phyloP scores from a whole-genome alignment of 192 early-diverging fungal genomes.

The Paraglomus occultum region DNA sequence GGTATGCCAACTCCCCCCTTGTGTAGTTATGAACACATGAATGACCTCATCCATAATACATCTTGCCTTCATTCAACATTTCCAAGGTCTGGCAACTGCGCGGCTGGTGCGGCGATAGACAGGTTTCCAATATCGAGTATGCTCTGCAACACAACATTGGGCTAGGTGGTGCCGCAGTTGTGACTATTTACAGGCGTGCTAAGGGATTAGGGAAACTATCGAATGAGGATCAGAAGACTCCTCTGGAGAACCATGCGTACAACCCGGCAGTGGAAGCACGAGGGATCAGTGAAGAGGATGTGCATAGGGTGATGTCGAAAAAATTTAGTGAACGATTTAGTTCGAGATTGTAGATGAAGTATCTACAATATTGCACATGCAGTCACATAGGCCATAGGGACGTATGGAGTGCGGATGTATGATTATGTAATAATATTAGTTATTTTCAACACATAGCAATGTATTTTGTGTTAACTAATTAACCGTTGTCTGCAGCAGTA shows the following conservation, averaged over 20 bases:
- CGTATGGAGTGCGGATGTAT: too few species aligned
- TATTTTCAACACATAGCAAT: too few species aligned
- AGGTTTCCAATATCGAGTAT: constrained; percentile 61
- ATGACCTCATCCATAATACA: neutral
- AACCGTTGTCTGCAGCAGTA: too few species aligned
- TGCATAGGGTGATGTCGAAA: constrained; percentile 31
- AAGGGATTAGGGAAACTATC: constrained; percentile 28
- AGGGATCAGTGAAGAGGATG: constrained; percentile 53
- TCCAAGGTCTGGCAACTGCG: constrained; percentile 58
- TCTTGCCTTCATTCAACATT: too few species aligned
- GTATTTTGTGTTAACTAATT: too few species aligned
- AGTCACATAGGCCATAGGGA: too few species aligned
- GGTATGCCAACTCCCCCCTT: constrained; percentile 15
- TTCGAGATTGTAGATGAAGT: too few species aligned
- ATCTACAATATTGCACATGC: too few species aligned
- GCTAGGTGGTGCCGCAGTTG: constrained; percentile 70
- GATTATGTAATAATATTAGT: too few species aligned
- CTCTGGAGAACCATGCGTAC: constrained; percentile 46
- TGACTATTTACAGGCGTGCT: constrained; percentile 60
- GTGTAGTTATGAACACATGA: neutral
- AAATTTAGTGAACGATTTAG: constrained; percentile 1
- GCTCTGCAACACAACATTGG: constrained; percentile 76
- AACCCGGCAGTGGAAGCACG: constrained; percentile 65
- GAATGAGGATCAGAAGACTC: constrained; percentile 35
- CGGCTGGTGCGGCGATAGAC: constrained; percentile 64